Evolutionary conservation across 2,329 filamentous ascomycete genomes (phyloP).

Genomic region (Cryoendolithus antarcticus): DNA sequence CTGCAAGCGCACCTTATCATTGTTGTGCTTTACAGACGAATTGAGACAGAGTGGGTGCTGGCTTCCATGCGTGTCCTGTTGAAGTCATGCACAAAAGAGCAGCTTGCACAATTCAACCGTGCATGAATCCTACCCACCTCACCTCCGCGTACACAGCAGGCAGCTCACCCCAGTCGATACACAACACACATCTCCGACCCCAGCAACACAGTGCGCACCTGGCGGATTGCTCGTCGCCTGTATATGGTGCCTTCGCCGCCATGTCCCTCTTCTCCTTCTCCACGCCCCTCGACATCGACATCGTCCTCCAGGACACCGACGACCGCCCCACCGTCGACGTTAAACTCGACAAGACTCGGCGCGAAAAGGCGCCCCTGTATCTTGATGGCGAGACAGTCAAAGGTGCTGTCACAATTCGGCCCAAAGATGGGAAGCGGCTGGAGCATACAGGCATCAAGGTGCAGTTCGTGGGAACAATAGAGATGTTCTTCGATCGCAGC

Average conservation of each 20-base stretch:
- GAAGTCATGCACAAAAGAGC: too few species aligned
- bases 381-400: slow-evolving; percentile 98
- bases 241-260: background rate
- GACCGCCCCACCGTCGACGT: slow-evolving; percentile 92
- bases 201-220: too few species aligned
- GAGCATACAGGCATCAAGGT: slow-evolving; percentile 99
- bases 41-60: too few species aligned
- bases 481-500: slow-evolving; percentile 99
- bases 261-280: slow-evolving; percentile 97
- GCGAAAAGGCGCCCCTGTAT: slow-evolving; percentile 92
- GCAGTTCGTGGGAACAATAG: slow-evolving; percentile 98
- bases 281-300: slow-evolving; percentile 96
- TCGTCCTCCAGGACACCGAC: slow-evolving; percentile 91
- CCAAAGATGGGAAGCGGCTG: slow-evolving; percentile 94
- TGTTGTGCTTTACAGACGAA: too few species aligned
- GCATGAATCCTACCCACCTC: too few species aligned
- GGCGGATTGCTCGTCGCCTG: too few species aligned
- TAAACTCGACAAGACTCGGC: slow-evolving; percentile 95
- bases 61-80: too few species aligned
- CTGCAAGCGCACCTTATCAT: too few species aligned
- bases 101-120: too few species aligned
- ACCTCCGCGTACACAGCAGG: too few species aligned
- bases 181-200: too few species aligned
- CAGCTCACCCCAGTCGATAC: too few species aligned
- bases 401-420: slow-evolving; percentile 84